These are phyloP conservation scores for Exophiala alcalophila DNA, from an alignment of 2,329 filamentous ascomycete genomes.

Conservation along the genomic window DNA sequence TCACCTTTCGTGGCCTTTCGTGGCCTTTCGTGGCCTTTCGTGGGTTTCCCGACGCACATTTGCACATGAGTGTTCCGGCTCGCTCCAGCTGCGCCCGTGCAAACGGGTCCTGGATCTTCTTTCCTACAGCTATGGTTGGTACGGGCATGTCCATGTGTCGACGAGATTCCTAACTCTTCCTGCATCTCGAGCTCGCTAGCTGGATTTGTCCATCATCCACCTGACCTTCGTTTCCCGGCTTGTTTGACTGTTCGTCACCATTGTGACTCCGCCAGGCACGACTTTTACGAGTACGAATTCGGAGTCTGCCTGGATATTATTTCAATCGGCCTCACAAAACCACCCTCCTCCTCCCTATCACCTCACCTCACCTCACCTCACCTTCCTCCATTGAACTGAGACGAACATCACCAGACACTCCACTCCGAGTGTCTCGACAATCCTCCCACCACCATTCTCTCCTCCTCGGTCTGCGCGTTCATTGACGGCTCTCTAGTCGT, in stretches of 20 bases:
- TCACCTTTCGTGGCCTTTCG: too few relatives aligned
- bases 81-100: background rate
- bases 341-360: slow-evolving; percentile 7
- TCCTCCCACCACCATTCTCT: slow-evolving; percentile 20
- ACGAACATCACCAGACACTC: slow-evolving; percentile 26
- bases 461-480: slow-evolving; percentile 64
- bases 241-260: slow-evolving; percentile 20
- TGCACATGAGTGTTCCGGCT: too few relatives aligned
- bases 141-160: too few relatives aligned
- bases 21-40: too few relatives aligned
- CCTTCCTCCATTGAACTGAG: slow-evolving; percentile 7
- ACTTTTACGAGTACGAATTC: slow-evolving; percentile 27
- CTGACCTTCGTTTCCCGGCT: slow-evolving; percentile 17
- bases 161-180: slow-evolving; percentile 23
- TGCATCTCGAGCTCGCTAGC: slow-evolving; percentile 13
- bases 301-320: slow-evolving; percentile 10
- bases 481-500: slow-evolving; percentile 82
- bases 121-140: slow-evolving; percentile 18
- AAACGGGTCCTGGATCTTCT: background rate
- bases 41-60: too few relatives aligned
- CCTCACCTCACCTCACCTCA: too few relatives aligned
- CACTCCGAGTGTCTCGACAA: slow-evolving; percentile 27
- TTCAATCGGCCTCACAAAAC: slow-evolving; percentile 8
- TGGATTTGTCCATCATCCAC: slow-evolving; percentile 17
- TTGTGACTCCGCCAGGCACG: slow-evolving; percentile 22